phyloP scores from a whole-genome alignment of 164 flowering plant genomes.

The Macadamia integrifolia region DNA sequence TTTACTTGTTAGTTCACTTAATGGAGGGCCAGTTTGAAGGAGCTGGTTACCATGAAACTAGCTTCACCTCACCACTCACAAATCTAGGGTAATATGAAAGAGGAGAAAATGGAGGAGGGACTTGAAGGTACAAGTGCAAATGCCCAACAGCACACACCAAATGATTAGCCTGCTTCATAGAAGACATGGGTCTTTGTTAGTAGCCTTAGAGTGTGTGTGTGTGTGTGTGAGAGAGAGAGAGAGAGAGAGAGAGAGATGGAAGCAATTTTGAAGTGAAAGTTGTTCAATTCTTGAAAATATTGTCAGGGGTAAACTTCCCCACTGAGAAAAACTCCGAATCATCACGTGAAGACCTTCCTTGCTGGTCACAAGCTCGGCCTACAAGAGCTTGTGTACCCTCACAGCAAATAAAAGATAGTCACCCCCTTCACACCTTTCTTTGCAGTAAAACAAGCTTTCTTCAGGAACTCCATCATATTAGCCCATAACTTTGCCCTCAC shows the following conservation, averaged over 20 bases:
- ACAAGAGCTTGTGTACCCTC: conserved; percentile 25
- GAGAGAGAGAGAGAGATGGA: background rate
- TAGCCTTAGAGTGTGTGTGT: background rate
- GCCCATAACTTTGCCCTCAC: background rate
- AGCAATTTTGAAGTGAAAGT: background rate
- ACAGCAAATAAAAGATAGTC: conserved; percentile 13
- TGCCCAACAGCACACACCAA: conserved; percentile 18
- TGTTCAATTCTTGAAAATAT: conserved; percentile 27
- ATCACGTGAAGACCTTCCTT: conserved; percentile 37
- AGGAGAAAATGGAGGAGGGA: conserved; percentile 3
- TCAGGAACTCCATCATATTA: background rate
- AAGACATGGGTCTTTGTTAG: background rate
- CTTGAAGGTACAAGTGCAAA: conserved; percentile 14
- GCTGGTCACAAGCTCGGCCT: conserved; percentile 30
- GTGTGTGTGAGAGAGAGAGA: background rate
- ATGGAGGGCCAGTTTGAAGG: conserved; percentile 15
- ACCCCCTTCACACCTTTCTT: conserved; percentile 17
- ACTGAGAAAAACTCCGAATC: conserved; percentile 28
- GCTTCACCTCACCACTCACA: conserved; percentile 9
- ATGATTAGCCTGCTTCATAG: conserved; percentile 9
- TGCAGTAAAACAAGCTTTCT: conserved; percentile 26
- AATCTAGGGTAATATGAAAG: background rate
- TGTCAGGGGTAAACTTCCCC: conserved; percentile 21
- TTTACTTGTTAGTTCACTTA: background rate
- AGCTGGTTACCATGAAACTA: conserved; percentile 27